Conservation (phyloP, 768 basidiomycete species). For the Xerocomellus amylosporus region DNA sequence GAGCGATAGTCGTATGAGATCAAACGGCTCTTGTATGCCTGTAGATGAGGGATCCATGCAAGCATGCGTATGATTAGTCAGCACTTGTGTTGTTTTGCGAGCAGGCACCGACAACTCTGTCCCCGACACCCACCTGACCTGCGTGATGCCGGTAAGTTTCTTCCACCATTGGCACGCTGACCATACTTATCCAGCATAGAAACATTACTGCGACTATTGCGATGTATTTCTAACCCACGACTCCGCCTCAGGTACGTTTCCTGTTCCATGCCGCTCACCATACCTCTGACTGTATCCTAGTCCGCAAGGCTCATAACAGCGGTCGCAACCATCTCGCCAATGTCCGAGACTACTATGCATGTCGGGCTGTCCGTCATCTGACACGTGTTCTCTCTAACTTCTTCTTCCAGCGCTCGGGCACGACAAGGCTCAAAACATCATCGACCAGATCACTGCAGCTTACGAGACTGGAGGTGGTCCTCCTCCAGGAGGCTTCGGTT, state of each 20-base stretch:
- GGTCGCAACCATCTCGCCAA: conserved; percentile 96
- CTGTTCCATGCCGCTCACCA: background rate
- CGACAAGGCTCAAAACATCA: conserved; percentile 97
- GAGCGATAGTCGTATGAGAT: conserved; percentile 92
- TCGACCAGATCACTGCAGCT: conserved; percentile 95
- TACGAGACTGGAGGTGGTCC: conserved; percentile 87
- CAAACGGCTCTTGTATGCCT: conserved; percentile 93
- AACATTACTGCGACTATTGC: conserved; percentile 94
- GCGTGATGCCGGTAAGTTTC: conserved; percentile 61
- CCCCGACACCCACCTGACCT: conserved; percentile 25
- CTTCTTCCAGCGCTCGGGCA: conserved; percentile 68
- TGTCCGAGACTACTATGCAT: conserved; percentile 96
- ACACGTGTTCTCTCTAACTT: conserved; percentile 6
- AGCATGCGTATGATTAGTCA: conserved; percentile 24
- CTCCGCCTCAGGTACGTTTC: conserved; percentile 74
- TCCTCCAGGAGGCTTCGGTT: conserved; percentile 84
- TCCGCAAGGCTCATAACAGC: conserved; percentile 97
- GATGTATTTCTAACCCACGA: conserved; percentile 95
- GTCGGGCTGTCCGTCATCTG: conserved; percentile 41
- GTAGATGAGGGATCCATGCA: conserved; percentile 69
- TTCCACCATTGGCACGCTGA: background rate
- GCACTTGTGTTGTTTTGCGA: conserved; percentile 25
- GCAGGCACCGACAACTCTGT: conserved; percentile 10
- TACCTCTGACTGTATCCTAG: conserved; percentile 39
- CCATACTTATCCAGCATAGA: conserved; percentile 42